Percentiles rank a stretch among this genome's conserved stretches.
These are phyloP conservation scores for Erodium moschatum DNA, from an alignment of 441 rosid species.

Conservation along the genomic window DNA sequence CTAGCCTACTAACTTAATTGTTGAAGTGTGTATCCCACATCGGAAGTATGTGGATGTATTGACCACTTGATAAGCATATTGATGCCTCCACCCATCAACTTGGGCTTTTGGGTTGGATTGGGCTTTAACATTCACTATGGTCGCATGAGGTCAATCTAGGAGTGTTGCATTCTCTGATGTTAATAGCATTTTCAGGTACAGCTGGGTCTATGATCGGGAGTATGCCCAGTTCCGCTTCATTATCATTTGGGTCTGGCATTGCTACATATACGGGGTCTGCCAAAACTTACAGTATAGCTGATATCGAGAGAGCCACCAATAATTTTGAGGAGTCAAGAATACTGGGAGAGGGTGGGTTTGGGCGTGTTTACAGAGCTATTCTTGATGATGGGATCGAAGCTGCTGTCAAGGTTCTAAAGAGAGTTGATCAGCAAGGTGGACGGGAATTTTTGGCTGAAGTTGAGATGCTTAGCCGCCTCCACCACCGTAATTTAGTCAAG, in stretches of 20 bases:
- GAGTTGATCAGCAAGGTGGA: slow-evolving; percentile 86
- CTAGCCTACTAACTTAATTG: no score
- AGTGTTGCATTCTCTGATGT: neutral
- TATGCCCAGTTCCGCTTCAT: slow-evolving; percentile 56
- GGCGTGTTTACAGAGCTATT: slow-evolving; percentile 67
- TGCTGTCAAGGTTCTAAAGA: slow-evolving; percentile 84
- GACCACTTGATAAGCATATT: no score
- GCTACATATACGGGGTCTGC: slow-evolving; percentile 76
- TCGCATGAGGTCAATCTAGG: no score
- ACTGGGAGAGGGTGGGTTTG: slow-evolving; percentile 94
- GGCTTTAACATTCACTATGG: no score
- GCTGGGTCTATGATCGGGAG: slow-evolving; percentile 54
- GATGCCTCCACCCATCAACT: no score
- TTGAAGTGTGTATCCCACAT: no score
- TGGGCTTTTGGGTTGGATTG: no score
- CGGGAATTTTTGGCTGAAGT: slow-evolving; percentile 92
- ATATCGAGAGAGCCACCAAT: slow-evolving; percentile 64
- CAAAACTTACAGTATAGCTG: slow-evolving; percentile 63
- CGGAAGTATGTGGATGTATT: no score
- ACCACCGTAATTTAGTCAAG: slow-evolving; percentile 87
- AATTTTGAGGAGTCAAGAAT: slow-evolving; percentile 60
- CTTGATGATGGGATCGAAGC: slow-evolving; percentile 77
- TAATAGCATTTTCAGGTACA: slow-evolving; percentile 37
- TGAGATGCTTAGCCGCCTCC: slow-evolving; percentile 97
- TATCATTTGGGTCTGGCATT: slow-evolving; percentile 81